These are phyloP conservation scores for Esteya vermicola DNA, from an alignment of 2,329 filamentous ascomycete genomes.

Conservation along the genomic window DNA sequence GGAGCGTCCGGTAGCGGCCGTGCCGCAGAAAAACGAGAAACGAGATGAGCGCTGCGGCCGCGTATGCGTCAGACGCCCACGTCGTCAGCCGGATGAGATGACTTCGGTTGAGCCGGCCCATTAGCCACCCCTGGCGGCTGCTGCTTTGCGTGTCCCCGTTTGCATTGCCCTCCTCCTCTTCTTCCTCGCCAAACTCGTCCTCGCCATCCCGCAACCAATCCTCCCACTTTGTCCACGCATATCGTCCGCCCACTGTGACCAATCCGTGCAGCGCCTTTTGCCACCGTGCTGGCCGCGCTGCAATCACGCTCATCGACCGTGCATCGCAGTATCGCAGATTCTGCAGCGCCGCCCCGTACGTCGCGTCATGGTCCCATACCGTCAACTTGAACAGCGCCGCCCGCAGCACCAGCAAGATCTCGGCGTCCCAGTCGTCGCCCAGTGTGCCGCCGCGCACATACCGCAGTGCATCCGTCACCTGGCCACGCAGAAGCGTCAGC, in stretches of 20 bases:
- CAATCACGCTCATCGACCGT: slow-evolving; percentile 24
- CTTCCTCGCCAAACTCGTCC: slow-evolving; percentile 42
- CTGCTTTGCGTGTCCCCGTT: not conserved
- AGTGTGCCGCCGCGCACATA: slow-evolving; percentile 65
- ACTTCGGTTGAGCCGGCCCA: no score
- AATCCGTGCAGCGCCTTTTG: slow-evolving; percentile 80
- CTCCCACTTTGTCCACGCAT: slow-evolving; percentile 88
- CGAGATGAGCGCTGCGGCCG: slow-evolving; percentile 65
- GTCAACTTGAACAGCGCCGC: slow-evolving; percentile 83
- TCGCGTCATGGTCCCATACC: slow-evolving; percentile 92
- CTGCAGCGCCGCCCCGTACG: slow-evolving; percentile 85
- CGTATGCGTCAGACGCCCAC: slow-evolving; percentile 57
- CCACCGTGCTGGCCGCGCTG: slow-evolving; percentile 54
- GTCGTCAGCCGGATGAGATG: slow-evolving; percentile 61
- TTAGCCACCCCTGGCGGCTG: not conserved
- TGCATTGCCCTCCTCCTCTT: slow-evolving; percentile 15
- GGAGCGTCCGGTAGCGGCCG: slow-evolving; percentile 77
- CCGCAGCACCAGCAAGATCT: slow-evolving; percentile 67
- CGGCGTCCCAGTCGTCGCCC: slow-evolving; percentile 73
- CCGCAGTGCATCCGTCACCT: slow-evolving; percentile 78
- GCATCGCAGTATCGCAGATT: slow-evolving; percentile 85
- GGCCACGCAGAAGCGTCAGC: slow-evolving; percentile 66
- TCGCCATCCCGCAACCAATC: slow-evolving; percentile 67
- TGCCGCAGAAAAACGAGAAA: slow-evolving; percentile 87
- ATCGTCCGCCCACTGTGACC: slow-evolving; percentile 73